phyloP scores from a whole-genome alignment of 2,329 filamentous ascomycete species.

The Xylariaceae sp. region DNA sequence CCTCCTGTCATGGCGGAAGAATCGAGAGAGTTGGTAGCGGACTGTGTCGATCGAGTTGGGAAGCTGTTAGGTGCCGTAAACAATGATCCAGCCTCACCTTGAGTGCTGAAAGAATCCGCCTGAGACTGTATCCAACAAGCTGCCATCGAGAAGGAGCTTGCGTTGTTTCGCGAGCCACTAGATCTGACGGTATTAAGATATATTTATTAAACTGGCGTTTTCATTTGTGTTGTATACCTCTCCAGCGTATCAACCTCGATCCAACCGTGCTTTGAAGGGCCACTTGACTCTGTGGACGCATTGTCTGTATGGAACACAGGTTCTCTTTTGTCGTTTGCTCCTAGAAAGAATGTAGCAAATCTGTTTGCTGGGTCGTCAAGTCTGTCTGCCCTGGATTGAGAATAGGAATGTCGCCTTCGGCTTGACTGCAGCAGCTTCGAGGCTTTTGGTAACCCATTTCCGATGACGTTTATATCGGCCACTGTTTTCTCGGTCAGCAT shows the following conservation, averaged over 20 bases:
- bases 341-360: neutral
- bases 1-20: conserved; percentile 33
- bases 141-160: conserved; percentile 10
- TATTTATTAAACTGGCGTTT: neutral
- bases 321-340: neutral
- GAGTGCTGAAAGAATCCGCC: conserved; percentile 27
- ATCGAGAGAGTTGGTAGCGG: conserved; percentile 38
- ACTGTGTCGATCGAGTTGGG: conserved; percentile 38
- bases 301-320: conserved; percentile 3
- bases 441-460: neutral
- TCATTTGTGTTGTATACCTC: conserved; percentile 4
- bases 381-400: conserved; percentile 12
- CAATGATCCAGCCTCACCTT: conserved; percentile 23
- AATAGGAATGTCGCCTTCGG: conserved; percentile 20
- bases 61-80: conserved; percentile 38
- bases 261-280: neutral
- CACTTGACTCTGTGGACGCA: neutral
- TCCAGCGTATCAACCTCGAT: conserved; percentile 6
- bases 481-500: conserved; percentile 19
- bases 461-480: conserved; percentile 3
- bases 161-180: conserved; percentile 9
- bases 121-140: conserved; percentile 22
- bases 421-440: neutral
- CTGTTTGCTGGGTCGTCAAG: conserved; percentile 4
- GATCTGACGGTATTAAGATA: conserved; percentile 3